Evolutionary conservation across 2,329 filamentous ascomycete species (phyloP), one percentile per base, ranked within the genome.

Genomic region (Colletotrichum chrysophilum): DNA sequence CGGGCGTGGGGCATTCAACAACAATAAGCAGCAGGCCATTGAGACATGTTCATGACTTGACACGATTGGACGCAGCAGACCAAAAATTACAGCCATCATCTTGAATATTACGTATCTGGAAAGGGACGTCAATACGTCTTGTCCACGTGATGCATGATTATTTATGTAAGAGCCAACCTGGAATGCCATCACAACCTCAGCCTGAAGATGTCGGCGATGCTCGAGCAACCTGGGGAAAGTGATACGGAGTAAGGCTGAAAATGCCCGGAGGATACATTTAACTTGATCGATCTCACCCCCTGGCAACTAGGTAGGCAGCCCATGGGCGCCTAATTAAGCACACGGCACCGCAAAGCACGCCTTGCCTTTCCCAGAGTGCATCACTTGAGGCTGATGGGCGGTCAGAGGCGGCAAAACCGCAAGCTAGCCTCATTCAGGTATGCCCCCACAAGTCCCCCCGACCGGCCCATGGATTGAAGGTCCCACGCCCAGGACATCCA

Each of bases 341-440:
- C 66, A 72, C 32, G 32, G 36, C 58, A 65, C 48, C 32, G 34
- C 18, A 34, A 43, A 72, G 30, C 69, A 75, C 70, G 64, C 64
- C 74, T 74, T 69, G 55, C 74, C 70, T 65, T 64, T 73, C 70
- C 55, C 43, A 58, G 69, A 67, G 66, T 71, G 24, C 64, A 28
- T 36, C 48, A 62, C 24, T 55, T 43, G 62, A 55, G 56, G 60
- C 32, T 24, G 5, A 4, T 3, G 36, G 52, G 74, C 74, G 74
- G 74, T 76, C 28, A 3, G 13, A 5, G 7, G 9, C 55, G 71
- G 74, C 74, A 76, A 21, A 66, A 65, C 8, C 4, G 0, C 6
- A 14, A 24, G 32, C 74, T 75, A 75, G 52, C 28, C 66, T 10
- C 3, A 36, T 28, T 43, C 48, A 24, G 74, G 24, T 16, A 9